Base-by-base conservation (phyloP, 1,284 basidiomycete genomes). In the Lentinula novae-zelandiae region DNA sequence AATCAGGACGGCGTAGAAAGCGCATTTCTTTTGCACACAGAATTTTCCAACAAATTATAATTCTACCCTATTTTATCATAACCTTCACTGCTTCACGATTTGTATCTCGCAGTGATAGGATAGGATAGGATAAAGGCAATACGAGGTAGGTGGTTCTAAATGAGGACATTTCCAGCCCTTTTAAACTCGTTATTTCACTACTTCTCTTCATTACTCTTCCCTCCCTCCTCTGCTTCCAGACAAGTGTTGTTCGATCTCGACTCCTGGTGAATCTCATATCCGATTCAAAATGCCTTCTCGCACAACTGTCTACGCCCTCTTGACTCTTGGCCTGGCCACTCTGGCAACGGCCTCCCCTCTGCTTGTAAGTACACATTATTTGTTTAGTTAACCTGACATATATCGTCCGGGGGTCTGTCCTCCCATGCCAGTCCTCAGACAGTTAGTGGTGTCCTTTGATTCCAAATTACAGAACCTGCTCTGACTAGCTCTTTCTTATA, bases 21-120 rank as follows among this genome's bases (percentile, higher is more conserved):
- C 90, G 51, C 80, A 72, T 2, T 89, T 90, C 4, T 86, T 70
- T 61, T 80, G 71, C 0, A 86, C 82, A 42, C 84, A 61, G 20
- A 83, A 61, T 40, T 71, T 77, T 67, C 82, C 81, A 55, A 81
- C 65, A 10, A 86, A 53, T 17, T 22, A 22, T 82, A 80, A 81
- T 13, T 86, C 81, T 22, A 80, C 62, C 85, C 90, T 49, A 10
- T 27, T 27, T 27, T 27, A 27, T 27, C 27, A 27, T 27, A 22
- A 22, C 22, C 3, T 27, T 27, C 27, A 27, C 27, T 27, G 27
- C 27, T 27, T 27, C 27, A 27, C 3, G 27, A 27, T 27, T 27
- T 27, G 0, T 27, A 27, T 27, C 27, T 27, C 0, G 27, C 27
- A 27, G 27, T 27, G 27, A 3, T 27, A 27, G 27, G 27, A 27